A percentile compares a stretch with the other conserved stretches of the same genome.
phyloP scores from a whole-genome alignment of 257 asterid species.

The Jacaranda copaia region DNA sequence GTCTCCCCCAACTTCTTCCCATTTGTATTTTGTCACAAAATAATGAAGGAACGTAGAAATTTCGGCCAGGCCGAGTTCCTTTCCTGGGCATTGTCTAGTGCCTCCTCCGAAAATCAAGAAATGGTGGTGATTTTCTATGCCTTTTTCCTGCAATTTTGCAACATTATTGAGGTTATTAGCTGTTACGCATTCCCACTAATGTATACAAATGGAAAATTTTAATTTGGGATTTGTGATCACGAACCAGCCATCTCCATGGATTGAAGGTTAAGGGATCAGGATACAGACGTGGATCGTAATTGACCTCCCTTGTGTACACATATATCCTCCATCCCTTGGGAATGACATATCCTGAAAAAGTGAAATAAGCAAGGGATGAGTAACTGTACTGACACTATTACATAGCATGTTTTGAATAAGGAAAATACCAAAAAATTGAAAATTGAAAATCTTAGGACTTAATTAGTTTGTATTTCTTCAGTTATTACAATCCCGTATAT shows the following conservation, averaged over 20 bases:
- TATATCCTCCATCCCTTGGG: slow-evolving; percentile 98
- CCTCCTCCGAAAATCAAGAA: slow-evolving; percentile 96
- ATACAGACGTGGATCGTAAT: slow-evolving; percentile 81
- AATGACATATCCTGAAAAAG: slow-evolving; percentile 72
- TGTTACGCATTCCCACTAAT: too few relatives aligned
- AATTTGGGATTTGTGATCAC: slow-evolving; percentile 33
- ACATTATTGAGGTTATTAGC: slow-evolving; percentile 8
- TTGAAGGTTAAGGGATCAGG: slow-evolving; percentile 90
- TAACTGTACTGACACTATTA: not conserved
- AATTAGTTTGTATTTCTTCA: not conserved
- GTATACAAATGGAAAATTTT: not conserved
- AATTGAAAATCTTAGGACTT: not conserved
- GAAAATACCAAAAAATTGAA: not conserved
- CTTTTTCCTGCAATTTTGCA: slow-evolving; percentile 60
- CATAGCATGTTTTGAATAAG: not conserved
- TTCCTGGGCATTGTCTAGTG: slow-evolving; percentile 96
- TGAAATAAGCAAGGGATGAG: slow-evolving; percentile 26
- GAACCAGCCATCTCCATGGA: slow-evolving; percentile 99
- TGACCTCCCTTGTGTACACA: slow-evolving; percentile 78
- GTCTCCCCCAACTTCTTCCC: slow-evolving; percentile 94
- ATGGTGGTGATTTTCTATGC: slow-evolving; percentile 75
- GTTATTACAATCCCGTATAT: slow-evolving; percentile 11
- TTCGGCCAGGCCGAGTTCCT: slow-evolving; percentile 97
- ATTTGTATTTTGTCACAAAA: slow-evolving; percentile 88
- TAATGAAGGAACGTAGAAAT: slow-evolving; percentile 95